Base-by-base conservation (phyloP, 1,284 basidiomycete genomes). In the Cystobasidium slooffiae region DNA sequence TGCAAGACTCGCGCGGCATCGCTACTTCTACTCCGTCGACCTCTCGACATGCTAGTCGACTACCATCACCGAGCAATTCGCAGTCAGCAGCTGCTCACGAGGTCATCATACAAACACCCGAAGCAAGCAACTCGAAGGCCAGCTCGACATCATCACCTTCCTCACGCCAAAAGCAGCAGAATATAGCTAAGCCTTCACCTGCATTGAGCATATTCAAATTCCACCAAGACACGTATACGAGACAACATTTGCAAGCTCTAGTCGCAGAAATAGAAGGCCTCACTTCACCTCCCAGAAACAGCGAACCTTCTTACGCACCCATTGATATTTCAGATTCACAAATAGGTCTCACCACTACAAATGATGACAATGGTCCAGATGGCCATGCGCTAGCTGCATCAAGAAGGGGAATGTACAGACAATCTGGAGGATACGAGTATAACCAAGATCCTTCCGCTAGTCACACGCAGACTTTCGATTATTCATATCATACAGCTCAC, bases 171-270 rank as follows among this genome's bases (percentile, higher is more conserved):
- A 37, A 47, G 1, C 49, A 47, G 5, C 46, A 24, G 16, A 18
- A 39, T 20, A 1, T 16, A 20, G 39, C 22, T 41, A 31, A 37
- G 53, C 47, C 62, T 43, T 67, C 65, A 22, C 63, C 59, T n/a
- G 49, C 75, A 14, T 47, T 75, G 18, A 58, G 53, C 14, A 72
- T 75, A 14, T 75, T 75, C 64, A 72, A 68, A 79, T 91, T 93
- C 76, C 88, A 92, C 76, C 96, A 96, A 81, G 94, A 97, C 82
- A 95, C 94, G 0, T 93, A 91, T 80, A 97, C 94, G 1, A 88
- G 93, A 47, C 91, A 95, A 55, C 92, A 96, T 81, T 87, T 97
- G 62, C 92, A 91, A 1, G 92, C 91, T 0, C 87, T 97, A 82
- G 92, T 94, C 1, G 93, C 96, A 79, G 93, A 81, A 59, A 79